Evolutionary conservation across 169 alveolate species (phyloP).

Genomic region (Plasmodium gallinaceum): DNA sequence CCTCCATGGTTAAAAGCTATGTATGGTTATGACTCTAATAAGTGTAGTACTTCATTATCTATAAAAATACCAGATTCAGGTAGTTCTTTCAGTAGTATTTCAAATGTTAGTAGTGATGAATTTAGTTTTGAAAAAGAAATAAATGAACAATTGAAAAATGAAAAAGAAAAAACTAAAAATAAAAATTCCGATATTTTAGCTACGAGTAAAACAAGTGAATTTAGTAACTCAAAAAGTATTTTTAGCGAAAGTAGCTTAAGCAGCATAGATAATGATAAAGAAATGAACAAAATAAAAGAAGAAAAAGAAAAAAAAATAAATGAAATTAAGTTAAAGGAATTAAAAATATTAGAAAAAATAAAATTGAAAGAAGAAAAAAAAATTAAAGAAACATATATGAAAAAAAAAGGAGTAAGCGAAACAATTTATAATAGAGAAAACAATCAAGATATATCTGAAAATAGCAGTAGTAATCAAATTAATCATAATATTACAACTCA

Average conservation of each 20-base stretch:
- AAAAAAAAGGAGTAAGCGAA: not conserved
- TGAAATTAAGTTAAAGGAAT: conserved; percentile 69
- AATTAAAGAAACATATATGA: conserved; percentile 7
- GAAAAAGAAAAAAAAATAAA: conserved; percentile 42
- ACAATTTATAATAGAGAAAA: not conserved
- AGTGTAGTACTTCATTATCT: conserved; percentile 18
- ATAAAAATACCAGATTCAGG: conserved; percentile 47
- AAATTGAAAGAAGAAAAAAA: conserved; percentile 70
- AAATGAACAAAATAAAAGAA: conserved; percentile 20
- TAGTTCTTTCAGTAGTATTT: conserved; percentile 50
- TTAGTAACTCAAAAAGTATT: not conserved
- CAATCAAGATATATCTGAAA: not conserved
- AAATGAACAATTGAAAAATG: conserved; percentile 47
- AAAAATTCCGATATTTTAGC: not conserved
- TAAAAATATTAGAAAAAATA: conserved; percentile 58
- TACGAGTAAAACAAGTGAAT: conserved; percentile 5
- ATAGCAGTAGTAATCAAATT: not conserved
- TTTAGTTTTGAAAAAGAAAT: conserved; percentile 61
- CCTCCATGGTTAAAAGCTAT: conserved; percentile 69
- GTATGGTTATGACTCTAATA: conserved; percentile 48
- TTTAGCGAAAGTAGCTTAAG: conserved; percentile 17
- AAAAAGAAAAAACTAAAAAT: conserved; percentile 25
- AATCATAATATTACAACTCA: not conserved
- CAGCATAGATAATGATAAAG: conserved; percentile 23
- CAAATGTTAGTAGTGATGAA: conserved; percentile 50